Percentiles rank a stretch among this genome's conserved stretches.
phyloP scores from a whole-genome alignment of 805 yeast genomes.

The Isabelozyma rhagii region DNA sequence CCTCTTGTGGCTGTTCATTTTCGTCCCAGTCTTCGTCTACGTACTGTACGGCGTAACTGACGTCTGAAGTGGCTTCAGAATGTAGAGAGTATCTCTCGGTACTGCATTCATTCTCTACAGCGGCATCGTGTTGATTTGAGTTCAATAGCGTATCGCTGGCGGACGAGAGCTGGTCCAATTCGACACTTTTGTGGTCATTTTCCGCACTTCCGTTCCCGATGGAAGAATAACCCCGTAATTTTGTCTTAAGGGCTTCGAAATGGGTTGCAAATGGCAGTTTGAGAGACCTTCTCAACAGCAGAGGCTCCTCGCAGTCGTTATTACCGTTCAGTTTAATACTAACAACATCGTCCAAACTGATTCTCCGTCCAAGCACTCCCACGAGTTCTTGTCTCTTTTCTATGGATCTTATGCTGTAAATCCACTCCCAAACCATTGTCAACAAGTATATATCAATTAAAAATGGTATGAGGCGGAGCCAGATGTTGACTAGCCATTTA shows the following conservation, averaged over 20 bases:
- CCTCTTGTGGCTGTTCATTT: neutral
- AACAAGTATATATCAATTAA: conserved; percentile 48
- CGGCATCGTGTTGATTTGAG: conserved; percentile 3
- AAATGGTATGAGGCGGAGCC: conserved; percentile 42
- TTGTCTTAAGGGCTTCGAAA: no score
- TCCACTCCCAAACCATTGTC: conserved; percentile 66
- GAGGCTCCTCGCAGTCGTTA: neutral
- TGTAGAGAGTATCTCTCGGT: neutral
- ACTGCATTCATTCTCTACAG: conserved; percentile 4
- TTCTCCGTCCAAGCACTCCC: conserved; percentile 62
- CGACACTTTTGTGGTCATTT: neutral
- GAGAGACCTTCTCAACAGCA: neutral
- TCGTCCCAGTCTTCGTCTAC: conserved; percentile 3
- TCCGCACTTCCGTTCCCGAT: neutral
- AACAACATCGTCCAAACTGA: conserved; percentile 43
- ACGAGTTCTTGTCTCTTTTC: conserved; percentile 49
- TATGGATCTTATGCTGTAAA: conserved; percentile 48
- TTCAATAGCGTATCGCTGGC: neutral
- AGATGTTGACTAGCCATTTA: conserved; percentile 45
- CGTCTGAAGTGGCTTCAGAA: conserved; percentile 24
- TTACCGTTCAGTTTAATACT: conserved; percentile 2
- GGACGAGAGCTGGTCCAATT: neutral
- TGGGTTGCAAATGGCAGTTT: no score
- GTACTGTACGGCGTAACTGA: conserved; percentile 20
- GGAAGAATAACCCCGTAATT: no score